These are phyloP conservation scores for Nigrospora oryzae DNA, from an alignment of 2,329 filamentous ascomycete genomes.

Conservation along the genomic window DNA sequence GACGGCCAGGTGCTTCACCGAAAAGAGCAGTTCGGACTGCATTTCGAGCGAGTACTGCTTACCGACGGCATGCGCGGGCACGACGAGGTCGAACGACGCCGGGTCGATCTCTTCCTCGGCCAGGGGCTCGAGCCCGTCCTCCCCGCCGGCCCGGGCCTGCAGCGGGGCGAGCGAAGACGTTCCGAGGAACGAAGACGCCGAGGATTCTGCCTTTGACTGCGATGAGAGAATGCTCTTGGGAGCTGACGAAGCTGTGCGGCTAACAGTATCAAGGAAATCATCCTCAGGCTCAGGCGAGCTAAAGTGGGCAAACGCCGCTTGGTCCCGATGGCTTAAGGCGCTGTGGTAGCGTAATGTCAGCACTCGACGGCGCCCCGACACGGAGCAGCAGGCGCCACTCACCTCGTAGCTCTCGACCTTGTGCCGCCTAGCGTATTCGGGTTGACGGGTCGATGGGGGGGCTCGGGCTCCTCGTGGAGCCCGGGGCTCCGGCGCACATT, in stretches of 20 bases:
- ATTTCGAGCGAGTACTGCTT: conserved; percentile 48
- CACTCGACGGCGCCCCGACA: too few species aligned
- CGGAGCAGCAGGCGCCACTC: too few species aligned
- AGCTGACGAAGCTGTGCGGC: conserved; percentile 13
- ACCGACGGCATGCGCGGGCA: conserved; percentile 23
- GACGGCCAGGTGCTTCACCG: conserved; percentile 51
- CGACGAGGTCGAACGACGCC: conserved; percentile 34
- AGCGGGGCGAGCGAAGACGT: conserved; percentile 9
- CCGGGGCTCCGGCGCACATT: conserved; percentile 1
- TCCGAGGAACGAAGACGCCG: conserved; percentile 13
- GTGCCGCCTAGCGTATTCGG: too few species aligned
- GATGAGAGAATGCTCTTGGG: conserved; percentile 17
- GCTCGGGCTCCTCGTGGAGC: conserved; percentile 2
- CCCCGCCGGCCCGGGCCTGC: conserved; percentile 14
- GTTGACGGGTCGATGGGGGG: too few species aligned
- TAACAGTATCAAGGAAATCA: conserved; percentile 7
- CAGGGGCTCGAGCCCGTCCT: conserved; percentile 25
- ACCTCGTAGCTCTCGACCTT: too few species aligned
- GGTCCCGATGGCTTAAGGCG: conserved; percentile 3
- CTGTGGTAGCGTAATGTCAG: neutral
- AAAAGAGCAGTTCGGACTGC: conserved; percentile 59
- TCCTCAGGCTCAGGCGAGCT: conserved; percentile 7
- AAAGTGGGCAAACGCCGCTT: neutral
- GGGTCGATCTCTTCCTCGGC: conserved; percentile 26
- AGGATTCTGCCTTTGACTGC: conserved; percentile 17